phyloP scores from a whole-genome alignment of 2,329 filamentous ascomycete species.

The Trichoderma lentiforme region DNA sequence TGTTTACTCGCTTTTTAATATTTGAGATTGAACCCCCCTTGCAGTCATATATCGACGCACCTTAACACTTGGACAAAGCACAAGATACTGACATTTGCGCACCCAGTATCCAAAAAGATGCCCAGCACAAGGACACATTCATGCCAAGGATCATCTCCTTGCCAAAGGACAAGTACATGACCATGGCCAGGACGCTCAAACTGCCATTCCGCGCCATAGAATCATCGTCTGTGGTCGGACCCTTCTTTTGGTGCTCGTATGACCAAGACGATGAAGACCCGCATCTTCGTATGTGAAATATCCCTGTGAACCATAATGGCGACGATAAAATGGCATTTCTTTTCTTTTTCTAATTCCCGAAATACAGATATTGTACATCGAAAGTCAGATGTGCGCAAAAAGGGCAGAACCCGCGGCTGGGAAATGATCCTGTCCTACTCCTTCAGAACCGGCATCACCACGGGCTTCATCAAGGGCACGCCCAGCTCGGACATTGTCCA shows the following conservation, averaged over 20 bases:
- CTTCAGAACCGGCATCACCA: constrained; percentile 53
- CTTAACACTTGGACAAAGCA: not conserved
- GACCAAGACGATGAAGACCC: constrained; percentile 56
- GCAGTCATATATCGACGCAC: not conserved
- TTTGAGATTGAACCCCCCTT: not conserved
- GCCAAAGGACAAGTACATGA: constrained; percentile 46
- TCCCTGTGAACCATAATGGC: not conserved
- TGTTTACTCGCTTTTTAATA: not conserved
- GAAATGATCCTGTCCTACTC: constrained; percentile 61
- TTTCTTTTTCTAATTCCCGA: not conserved
- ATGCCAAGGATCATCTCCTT: constrained; percentile 53
- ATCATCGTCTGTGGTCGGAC: constrained; percentile 56
- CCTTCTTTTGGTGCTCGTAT: constrained; percentile 59
- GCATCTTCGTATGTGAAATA: constrained; percentile 49
- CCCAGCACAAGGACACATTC: constrained; percentile 57
- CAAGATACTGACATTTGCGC: not conserved
- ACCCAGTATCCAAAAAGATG: constrained; percentile 53
- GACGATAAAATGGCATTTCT: not conserved
- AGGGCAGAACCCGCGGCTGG: constrained; percentile 61
- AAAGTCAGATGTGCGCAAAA: constrained; percentile 65
- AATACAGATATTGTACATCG: constrained; percentile 56
- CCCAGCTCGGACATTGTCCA: constrained; percentile 51
- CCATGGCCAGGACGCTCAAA: constrained; percentile 53
- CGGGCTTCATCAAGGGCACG: constrained; percentile 61
- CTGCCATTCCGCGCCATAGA: constrained; percentile 58